These are phyloP conservation scores for Globisporangium takayamanum DNA, from an alignment of 352 stramenopile genomes.

Conservation along the genomic window DNA sequence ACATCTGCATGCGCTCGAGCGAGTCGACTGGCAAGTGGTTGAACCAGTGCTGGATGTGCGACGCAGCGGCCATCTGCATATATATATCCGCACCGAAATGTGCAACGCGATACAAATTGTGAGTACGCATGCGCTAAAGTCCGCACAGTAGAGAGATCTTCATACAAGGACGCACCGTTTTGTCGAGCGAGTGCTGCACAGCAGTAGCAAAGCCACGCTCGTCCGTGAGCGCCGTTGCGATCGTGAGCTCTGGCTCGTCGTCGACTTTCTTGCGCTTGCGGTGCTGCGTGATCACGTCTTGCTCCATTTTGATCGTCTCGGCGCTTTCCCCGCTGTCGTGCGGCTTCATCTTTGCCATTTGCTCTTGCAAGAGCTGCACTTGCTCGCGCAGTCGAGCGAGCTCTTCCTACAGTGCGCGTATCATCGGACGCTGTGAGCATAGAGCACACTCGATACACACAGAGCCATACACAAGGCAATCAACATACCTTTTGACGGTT, in stretches of 20 bases:
- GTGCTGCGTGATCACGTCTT: slow-evolving; percentile 55
- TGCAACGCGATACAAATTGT: not conserved
- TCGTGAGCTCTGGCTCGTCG: slow-evolving; percentile 20
- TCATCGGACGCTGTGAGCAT: not conserved
- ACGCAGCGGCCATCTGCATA: slow-evolving; percentile 19
- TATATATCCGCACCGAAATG: not conserved
- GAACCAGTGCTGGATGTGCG: slow-evolving; percentile 59
- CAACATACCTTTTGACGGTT: slow-evolving; percentile 56
- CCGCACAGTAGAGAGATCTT: not conserved
- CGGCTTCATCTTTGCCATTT: slow-evolving; percentile 68
- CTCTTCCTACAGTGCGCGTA: slow-evolving; percentile 36
- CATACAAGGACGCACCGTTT: slow-evolving; percentile 12
- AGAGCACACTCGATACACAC: not conserved
- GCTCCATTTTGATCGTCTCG: slow-evolving; percentile 38
- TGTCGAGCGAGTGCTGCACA: slow-evolving; percentile 15
- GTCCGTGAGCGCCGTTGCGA: slow-evolving; percentile 25
- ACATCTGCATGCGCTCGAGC: slow-evolving; percentile 39
- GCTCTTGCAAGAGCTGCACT: slow-evolving; percentile 68
- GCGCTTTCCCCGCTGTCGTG: slow-evolving; percentile 28
- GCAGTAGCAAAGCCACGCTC: slow-evolving; percentile 17
- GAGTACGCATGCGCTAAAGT: not conserved
- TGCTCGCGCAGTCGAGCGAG: slow-evolving; percentile 62
- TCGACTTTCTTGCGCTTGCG: slow-evolving; percentile 72
- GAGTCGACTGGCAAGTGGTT: slow-evolving; percentile 56
- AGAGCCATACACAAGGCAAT: not conserved